Base-by-base conservation (phyloP, 23 red algal genomes). In the Cyanidium caldarium region DNA sequence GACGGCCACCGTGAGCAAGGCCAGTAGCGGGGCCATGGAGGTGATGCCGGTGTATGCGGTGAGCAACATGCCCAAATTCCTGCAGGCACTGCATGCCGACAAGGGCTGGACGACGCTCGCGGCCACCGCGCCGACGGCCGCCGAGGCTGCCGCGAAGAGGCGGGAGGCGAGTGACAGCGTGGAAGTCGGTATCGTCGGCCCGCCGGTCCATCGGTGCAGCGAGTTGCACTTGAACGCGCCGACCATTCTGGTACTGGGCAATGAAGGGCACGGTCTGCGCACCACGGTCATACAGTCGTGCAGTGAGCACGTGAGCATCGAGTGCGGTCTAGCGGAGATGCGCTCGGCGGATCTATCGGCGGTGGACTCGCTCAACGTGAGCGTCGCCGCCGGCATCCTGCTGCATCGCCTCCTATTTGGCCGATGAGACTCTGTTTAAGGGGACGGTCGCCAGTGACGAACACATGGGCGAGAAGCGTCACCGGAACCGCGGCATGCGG, bases 361-460 rank as follows among this genome's bases (percentile, higher is more conserved):
- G 14, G 82, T 98, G 2, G 92, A 98, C 66, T 88, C 84, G 23
- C 67, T 98, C 30, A 98, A 98, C 65, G 79, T 98, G 13, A 85
- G 84, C 45, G 92, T 98, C 10, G 84, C 84, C 7, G 84, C 66
- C 17, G 92, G 79, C 12, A 73, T 98, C 10, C 65, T 87, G 36
- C 65, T 98, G 72, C 72, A 84, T 68, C 78, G 77, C 31, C 44
- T 98, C 17, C 72, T 87, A 28, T 28, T 28, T 61, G 51, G 21
- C 31, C 51, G 51, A 5, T 44, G n/a, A n/a, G n/a, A n/a, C n/a
- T n/a, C n/a, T n/a, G n/a, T n/a, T n/a, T n/a, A n/a, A n/a, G n/a
- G n/a, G n/a, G n/a, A n/a, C n/a, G n/a, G n/a, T n/a, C n/a, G n/a
- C n/a, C n/a, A n/a, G n/a, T n/a, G n/a, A n/a, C n/a, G n/a, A n/a